phyloP scores from a whole-genome alignment of 2,329 filamentous ascomycete genomes.

The Penicillium rolfsii region DNA sequence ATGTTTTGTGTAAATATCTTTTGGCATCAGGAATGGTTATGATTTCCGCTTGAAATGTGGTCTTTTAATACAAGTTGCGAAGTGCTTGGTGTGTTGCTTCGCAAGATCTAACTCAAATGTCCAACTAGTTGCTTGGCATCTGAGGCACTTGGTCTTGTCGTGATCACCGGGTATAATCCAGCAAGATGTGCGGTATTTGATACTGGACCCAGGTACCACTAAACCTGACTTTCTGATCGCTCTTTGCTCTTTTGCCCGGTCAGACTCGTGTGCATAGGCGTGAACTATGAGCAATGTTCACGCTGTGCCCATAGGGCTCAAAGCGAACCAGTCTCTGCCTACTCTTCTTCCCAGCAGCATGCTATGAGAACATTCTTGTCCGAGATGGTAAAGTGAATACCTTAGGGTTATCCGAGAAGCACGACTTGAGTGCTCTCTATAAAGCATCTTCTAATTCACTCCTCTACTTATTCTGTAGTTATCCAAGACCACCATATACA shows the following conservation, averaged over 20 bases:
- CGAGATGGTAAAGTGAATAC: too few relatives aligned
- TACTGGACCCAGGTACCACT: not conserved
- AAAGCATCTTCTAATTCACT: not conserved
- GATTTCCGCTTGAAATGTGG: slow-evolving; percentile 29
- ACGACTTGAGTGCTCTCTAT: not conserved
- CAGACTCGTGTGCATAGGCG: not conserved
- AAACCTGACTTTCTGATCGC: not conserved
- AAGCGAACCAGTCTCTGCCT: not conserved
- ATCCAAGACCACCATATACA: not conserved
- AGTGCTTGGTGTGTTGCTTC: not conserved
- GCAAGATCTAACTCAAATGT: not conserved
- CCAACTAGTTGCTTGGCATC: not conserved
- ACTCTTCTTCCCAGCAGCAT: not conserved
- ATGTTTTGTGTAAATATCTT: slow-evolving; percentile 44
- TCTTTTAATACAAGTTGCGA: not conserved
- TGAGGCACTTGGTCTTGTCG: not conserved
- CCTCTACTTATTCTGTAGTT: slow-evolving; percentile 5
- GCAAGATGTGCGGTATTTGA: not conserved
- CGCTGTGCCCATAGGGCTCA: not conserved
- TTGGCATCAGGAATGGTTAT: slow-evolving; percentile 45
- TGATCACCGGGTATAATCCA: not conserved
- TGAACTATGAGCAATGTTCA: not conserved
- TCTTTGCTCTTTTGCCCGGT: not conserved
- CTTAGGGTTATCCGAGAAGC: not conserved
- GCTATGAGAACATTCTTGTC: too few relatives aligned